Percentiles rank a stretch among this genome's conserved stretches.
These are phyloP conservation scores for Aspergillus incahuasiensis DNA, from an alignment of 495 filamentous ascomycete genomes.

Conservation along the genomic window DNA sequence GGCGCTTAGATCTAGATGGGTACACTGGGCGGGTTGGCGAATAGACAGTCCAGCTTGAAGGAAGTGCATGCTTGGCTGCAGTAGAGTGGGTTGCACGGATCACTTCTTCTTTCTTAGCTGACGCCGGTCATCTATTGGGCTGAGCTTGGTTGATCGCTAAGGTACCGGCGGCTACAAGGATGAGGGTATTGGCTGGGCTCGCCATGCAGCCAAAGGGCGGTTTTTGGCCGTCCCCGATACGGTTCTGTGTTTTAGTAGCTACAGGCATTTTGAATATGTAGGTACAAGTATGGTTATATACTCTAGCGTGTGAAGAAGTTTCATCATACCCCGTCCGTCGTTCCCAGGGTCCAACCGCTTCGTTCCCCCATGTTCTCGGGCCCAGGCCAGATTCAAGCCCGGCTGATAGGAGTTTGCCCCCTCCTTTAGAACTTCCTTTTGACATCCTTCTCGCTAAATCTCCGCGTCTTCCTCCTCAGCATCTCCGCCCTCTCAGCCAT, in stretches of 20 bases:
- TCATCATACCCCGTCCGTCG: too few relatives aligned
- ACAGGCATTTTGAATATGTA: too few relatives aligned
- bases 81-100: background rate
- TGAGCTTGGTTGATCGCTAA: background rate
- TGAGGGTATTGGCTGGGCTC: constrained; percentile 3
- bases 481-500: constrained; percentile 55
- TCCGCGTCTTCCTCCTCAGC: constrained; percentile 56
- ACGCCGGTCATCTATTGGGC: constrained; percentile 3
- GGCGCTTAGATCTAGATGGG: constrained; percentile 13
- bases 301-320: too few relatives aligned
- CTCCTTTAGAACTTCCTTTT: background rate
- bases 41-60: background rate
- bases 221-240: too few relatives aligned
- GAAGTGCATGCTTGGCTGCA: constrained; percentile 5
- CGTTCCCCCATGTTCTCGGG: background rate
- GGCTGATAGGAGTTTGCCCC: background rate
- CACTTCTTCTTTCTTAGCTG: background rate
- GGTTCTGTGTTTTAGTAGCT: too few relatives aligned
- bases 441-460: constrained; percentile 33
- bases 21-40: background rate
- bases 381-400: background rate
- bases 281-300: too few relatives aligned
- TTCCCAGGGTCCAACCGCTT: too few relatives aligned
- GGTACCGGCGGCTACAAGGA: constrained; percentile 8
- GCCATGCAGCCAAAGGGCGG: too few relatives aligned